Evolutionary conservation across 1,284 basidiomycete species (phyloP), one percentile per base, ranked within the genome.

Genomic region (Ustilago crameri): DNA sequence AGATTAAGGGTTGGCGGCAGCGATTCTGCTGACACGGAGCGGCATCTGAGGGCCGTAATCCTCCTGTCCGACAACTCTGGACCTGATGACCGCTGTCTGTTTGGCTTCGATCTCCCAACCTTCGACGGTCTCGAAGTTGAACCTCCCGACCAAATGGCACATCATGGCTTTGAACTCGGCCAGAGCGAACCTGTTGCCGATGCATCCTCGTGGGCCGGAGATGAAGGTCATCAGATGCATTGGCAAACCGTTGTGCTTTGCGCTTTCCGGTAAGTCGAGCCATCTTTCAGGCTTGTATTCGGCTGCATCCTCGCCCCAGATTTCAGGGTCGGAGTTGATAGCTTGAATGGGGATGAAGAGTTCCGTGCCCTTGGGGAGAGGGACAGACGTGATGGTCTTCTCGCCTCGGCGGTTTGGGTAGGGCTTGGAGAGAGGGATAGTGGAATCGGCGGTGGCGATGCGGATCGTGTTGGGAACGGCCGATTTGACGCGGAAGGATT

Each of bases 131-230:
- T 74, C 69, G 26, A 79, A 80, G 4, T 69, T 37, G 49, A 81
- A 75, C 3, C 42, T 30, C 18, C 68, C 60, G 2, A 81, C 30
- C 10, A 82, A 40, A n/a, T 62, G 53, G 34, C 60, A 67, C 8
- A 76, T 47, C 49, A 82, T 73, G 9, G 74, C 63, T 51, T 80
- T 81, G 66, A 82, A 79, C 34, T 82, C 80, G 5, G 73, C 68
- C 20, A 79, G 53, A 0, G 75, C 78, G 59, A 81, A 81, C 3
- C 74, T 35, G 38, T 77, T 65, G 2, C 80, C 80, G 18, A 82
- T 75, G 51, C 80, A 82, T 3, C 68, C 73, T 18, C 79, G 44
- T 2, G 80, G 73, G 5, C 80, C 80, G 5, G 62, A 52, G 50
- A 82, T 67, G 60, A 82, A 82, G 26, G 74, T 71, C 54, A 80